Evolutionary conservation across 192 early-diverging fungal species (phyloP).

Genomic region (Coemansia reversa): DNA sequence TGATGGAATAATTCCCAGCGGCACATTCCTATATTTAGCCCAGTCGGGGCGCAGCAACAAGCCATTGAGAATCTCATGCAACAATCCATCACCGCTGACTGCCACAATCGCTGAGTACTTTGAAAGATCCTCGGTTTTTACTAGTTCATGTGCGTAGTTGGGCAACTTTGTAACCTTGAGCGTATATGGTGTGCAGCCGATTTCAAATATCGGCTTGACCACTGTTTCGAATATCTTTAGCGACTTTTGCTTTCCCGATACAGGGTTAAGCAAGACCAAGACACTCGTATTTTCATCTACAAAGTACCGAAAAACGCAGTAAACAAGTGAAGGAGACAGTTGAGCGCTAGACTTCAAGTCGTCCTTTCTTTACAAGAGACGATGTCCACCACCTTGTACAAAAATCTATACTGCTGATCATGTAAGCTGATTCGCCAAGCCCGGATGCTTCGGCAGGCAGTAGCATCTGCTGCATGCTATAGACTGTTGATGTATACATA

Average conservation of each 20-base stretch:
- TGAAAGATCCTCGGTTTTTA: constrained; percentile 38
- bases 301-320: background rate
- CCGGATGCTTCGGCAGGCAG: background rate
- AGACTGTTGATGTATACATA: background rate
- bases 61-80: constrained; percentile 53
- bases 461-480: background rate
- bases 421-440: background rate
- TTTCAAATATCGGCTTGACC: constrained; percentile 50
- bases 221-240: constrained; percentile 44
- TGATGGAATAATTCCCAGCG: constrained; percentile 48
- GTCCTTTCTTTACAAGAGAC: constrained; percentile 3
- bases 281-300: constrained; percentile 29
- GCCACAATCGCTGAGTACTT: constrained; percentile 33
- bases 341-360: background rate
- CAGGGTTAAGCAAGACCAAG: constrained; percentile 45
- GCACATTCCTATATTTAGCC: constrained; percentile 34
- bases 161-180: constrained; percentile 39
- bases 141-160: constrained; percentile 30
- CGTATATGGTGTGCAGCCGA: constrained; percentile 35
- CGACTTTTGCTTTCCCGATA: constrained; percentile 44
- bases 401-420: background rate
- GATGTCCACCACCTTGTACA: background rate
- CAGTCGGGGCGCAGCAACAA: constrained; percentile 44
- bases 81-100: constrained; percentile 51
- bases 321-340: background rate